A percentile compares a stretch with the other conserved stretches of the same genome.
These are phyloP conservation scores for Candida caryicola DNA, from an alignment of 805 yeast species.

Conservation along the genomic window DNA sequence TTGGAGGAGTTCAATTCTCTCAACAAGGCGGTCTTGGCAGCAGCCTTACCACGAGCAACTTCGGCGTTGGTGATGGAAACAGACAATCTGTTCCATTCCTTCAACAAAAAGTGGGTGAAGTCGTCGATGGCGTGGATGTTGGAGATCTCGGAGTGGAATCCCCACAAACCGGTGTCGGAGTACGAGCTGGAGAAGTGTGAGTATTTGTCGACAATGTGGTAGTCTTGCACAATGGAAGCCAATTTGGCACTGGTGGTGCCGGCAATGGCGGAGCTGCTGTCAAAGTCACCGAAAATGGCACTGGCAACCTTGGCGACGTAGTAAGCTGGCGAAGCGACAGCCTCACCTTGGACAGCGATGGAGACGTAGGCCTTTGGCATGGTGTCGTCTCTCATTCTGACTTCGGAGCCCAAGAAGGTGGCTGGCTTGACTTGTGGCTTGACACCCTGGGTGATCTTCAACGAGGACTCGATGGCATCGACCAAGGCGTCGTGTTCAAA, in stretches of 20 bases:
- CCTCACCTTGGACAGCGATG: constrained; percentile 73
- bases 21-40: constrained; percentile 63
- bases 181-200: constrained; percentile 70
- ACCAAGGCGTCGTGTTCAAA: constrained; percentile 67
- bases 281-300: constrained; percentile 50
- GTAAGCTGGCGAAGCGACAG: constrained; percentile 59
- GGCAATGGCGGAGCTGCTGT: constrained; percentile 53
- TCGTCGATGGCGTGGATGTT: constrained; percentile 66
- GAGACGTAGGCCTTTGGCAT: constrained; percentile 76
- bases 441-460: constrained; percentile 51
- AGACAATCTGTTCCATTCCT: constrained; percentile 85
- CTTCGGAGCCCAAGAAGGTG: constrained; percentile 79
- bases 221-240: constrained; percentile 64
- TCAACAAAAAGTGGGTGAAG: constrained; percentile 73
- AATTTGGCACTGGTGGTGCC: constrained; percentile 60
- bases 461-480: constrained; percentile 55
- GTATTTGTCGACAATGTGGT: constrained; percentile 70
- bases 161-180: constrained; percentile 83
- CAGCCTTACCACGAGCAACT: constrained; percentile 72
- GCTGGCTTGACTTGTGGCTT: constrained; percentile 49
- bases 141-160: constrained; percentile 65
- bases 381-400: constrained; percentile 86
- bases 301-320: constrained; percentile 74
- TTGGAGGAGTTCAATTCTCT: constrained; percentile 46
- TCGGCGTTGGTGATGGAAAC: constrained; percentile 73